Evolutionary conservation across 2,329 filamentous ascomycete genomes (phyloP).

Genomic region (Botryotinia narcissicola): DNA sequence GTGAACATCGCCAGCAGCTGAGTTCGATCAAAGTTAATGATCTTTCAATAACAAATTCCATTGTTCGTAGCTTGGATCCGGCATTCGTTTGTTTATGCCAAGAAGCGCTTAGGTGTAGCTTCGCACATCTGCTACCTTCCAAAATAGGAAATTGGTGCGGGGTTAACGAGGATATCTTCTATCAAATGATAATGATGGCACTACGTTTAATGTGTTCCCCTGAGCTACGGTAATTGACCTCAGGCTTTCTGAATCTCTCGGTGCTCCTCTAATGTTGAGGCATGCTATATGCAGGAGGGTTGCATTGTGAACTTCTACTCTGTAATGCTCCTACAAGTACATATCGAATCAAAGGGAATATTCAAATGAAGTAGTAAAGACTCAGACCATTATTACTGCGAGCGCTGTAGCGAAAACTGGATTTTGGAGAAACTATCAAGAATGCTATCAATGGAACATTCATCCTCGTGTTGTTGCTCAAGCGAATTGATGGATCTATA

Average conservation of each 20-base stretch:
- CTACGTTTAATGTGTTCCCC: not conserved
- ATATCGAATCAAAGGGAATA: not conserved
- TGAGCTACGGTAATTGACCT: not conserved
- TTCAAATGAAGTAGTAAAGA: not conserved
- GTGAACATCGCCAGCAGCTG: not conserved
- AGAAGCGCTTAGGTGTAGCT: not conserved
- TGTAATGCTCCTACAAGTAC: not conserved
- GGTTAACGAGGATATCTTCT: not conserved
- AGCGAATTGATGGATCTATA: not conserved
- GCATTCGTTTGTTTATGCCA: not conserved
- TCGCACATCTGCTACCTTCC: not conserved
- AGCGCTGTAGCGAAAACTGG: not conserved
- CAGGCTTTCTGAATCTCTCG: not conserved
- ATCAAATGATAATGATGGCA: not conserved
- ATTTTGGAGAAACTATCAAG: not conserved
- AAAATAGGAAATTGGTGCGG: not conserved
- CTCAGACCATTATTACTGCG: not conserved
- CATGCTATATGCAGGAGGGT: too few relatives aligned
- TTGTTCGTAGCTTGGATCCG: not conserved
- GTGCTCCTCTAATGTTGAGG: not conserved
- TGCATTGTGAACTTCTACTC: not conserved
- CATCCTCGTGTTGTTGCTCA: not conserved
- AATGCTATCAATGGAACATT: not conserved
- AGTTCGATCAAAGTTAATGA: not conserved
- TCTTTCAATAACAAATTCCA: not conserved